A percentile compares a stretch with the other conserved stretches of the same genome.
phyloP scores from a whole-genome alignment of 192 early-diverging fungal species.

The Podila epicladia region DNA sequence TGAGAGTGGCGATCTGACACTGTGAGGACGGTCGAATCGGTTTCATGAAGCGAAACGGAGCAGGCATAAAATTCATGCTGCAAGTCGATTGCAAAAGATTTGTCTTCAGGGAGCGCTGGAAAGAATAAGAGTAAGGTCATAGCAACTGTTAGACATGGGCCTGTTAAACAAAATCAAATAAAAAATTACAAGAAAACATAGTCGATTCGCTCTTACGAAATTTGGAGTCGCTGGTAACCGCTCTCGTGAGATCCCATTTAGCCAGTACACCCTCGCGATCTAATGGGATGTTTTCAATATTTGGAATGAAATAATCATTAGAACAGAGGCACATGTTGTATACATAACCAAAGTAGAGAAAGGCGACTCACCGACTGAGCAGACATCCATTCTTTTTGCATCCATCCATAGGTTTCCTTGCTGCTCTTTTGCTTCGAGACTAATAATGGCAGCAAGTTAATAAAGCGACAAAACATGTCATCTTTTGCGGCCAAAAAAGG shows the following conservation, averaged over 20 bases:
- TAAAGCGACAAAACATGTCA: background rate
- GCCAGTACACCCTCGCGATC: background rate
- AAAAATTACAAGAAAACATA: too few species aligned
- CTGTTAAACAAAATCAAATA: background rate
- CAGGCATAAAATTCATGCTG: conserved; percentile 6
- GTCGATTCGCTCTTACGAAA: background rate
- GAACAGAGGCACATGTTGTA: background rate
- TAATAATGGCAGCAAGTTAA: background rate
- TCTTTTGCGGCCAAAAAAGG: background rate
- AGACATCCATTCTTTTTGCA: conserved; percentile 21
- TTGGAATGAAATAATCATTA: background rate
- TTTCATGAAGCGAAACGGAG: conserved; percentile 22
- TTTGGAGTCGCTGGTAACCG: background rate
- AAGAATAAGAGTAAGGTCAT: too few species aligned
- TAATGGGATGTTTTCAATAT: background rate
- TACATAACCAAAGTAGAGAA: background rate
- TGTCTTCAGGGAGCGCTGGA: background rate
- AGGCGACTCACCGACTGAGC: conserved; percentile 17
- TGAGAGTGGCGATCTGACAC: conserved; percentile 23
- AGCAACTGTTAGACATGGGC: background rate
- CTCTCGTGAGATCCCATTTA: background rate
- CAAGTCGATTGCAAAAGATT: background rate
- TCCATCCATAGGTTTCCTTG: conserved; percentile 15
- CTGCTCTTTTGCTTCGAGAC: background rate
- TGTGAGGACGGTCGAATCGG: conserved; percentile 21